Evolutionary conservation across 1,284 basidiomycete species (phyloP), one percentile per base, ranked within the genome.

Genomic region (Erythrobasidium hasegawianum): DNA sequence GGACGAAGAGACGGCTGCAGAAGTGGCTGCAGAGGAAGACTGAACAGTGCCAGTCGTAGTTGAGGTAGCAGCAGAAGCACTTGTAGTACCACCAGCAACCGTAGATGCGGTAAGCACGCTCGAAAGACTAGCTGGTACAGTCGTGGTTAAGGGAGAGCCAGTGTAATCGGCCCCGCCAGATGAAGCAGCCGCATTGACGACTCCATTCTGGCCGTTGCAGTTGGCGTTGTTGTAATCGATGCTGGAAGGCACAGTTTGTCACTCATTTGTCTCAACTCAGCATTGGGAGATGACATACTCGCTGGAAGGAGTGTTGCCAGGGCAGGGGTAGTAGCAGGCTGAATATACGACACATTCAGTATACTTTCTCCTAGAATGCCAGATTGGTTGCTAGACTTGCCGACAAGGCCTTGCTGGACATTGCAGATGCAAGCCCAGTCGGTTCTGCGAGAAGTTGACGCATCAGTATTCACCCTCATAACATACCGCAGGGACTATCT

Each of bases 221-320:
- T 65, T 49, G 29, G 62, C 62, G 18, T 58, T 65, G 45, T 65
- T 65, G 29, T 57, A 65, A 38, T 65, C 62, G 45, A 65, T 41
- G 55, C 54, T 52, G 55, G 26, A 45, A n/a, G n/a, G n/a, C n/a
- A n/a, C n/a, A n/a, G n/a, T n/a, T n/a, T n/a, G n/a, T n/a, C n/a
- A n/a, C n/a, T n/a, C n/a, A 33, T 5, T 33, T 33, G 11, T 11
- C 33, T 11, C 4, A 11, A 33, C 11, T 18, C 20, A 22, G 5
- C 50, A 18, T 9, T n/a, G 14, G 16, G 29, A 29, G 20, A 14
- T 22, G n/a, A 20, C 62, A 39, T 47, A 65, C 62, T 57, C 40
- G 43, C n/a, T 47, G n/a, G 14, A 5, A n/a, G 62, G 62, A 11
- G 56, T 41, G 22, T n/a, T 65, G 18, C 62, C 62, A 33, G 62